Conservation (phyloP, 164 flowering plant genomes). For the Buxus sempervirens region DNA sequence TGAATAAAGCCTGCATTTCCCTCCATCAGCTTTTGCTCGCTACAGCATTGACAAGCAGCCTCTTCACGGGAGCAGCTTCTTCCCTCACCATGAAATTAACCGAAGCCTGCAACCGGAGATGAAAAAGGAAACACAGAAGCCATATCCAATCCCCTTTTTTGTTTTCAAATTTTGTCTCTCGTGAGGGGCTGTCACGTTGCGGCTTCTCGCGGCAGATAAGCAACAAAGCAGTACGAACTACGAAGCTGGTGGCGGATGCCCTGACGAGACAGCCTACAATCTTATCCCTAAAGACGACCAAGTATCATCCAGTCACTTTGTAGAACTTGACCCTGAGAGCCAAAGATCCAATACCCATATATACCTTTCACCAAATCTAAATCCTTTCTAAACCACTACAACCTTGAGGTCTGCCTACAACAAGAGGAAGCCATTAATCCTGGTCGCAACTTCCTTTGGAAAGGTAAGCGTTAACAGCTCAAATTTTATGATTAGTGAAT, state of each 20-base stretch:
- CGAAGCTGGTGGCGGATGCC: conserved; percentile 33
- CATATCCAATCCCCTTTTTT: conserved; percentile 19
- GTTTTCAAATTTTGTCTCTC: no score
- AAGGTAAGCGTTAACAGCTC: conserved; percentile 34
- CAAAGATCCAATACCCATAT: conserved; percentile 21
- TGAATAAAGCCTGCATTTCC: conserved; percentile 19
- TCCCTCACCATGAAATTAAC: conserved; percentile 12
- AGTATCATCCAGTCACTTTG: conserved; percentile 33
- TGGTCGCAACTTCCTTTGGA: conserved; percentile 30
- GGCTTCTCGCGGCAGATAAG: conserved; percentile 20
- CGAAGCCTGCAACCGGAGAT: neutral
- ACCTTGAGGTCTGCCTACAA: conserved; percentile 30
- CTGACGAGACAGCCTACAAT: conserved; percentile 30
- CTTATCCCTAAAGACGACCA: conserved; percentile 36
- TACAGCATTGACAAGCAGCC: conserved; percentile 15
- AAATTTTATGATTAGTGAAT: conserved; percentile 23
- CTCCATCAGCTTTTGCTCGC: conserved; percentile 1
- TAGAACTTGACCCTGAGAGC: conserved; percentile 30
- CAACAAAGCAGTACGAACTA: conserved; percentile 20
- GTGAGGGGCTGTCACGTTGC: conserved; percentile 20
- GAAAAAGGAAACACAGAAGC: neutral
- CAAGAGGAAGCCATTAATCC: conserved; percentile 24
- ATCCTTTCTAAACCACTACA: conserved; percentile 28
- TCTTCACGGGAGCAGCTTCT: conserved; percentile 25
- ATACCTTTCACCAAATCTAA: conserved; percentile 30